phyloP scores from a whole-genome alignment of 805 yeast species.

The Yarrowia sp. region DNA sequence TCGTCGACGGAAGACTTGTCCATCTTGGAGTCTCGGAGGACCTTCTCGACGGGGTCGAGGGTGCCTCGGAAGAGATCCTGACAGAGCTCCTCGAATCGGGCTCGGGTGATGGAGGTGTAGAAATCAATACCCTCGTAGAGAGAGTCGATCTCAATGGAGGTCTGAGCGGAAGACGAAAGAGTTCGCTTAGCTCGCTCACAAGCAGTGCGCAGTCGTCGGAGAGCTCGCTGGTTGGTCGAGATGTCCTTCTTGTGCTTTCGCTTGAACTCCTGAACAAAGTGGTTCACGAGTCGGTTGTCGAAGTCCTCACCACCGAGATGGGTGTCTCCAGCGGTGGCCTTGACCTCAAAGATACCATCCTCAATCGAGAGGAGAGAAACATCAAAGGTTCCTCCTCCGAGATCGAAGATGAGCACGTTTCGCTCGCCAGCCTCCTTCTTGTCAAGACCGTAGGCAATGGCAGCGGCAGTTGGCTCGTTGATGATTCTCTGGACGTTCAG shows the following conservation, averaged over 20 bases:
- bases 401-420: constrained; percentile 72
- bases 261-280: constrained; percentile 90
- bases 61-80: constrained; percentile 89
- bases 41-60: constrained; percentile 89
- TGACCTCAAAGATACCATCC: constrained; percentile 94
- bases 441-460: constrained; percentile 92
- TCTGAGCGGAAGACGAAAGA: constrained; percentile 56
- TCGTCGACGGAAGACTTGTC: constrained; percentile 85
- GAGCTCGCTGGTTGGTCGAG: constrained; percentile 55
- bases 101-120: constrained; percentile 76
- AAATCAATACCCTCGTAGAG: constrained; percentile 90
- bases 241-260: constrained; percentile 89
- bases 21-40: constrained; percentile 79
- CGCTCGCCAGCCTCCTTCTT: constrained; percentile 66
- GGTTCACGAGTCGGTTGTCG: constrained; percentile 91
- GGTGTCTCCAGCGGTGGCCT: constrained; percentile 88
- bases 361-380: constrained; percentile 87
- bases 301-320: constrained; percentile 99
- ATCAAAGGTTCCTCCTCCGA: constrained; percentile 99
- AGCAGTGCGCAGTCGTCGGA: constrained; percentile 96
- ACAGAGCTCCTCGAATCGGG: constrained; percentile 59
- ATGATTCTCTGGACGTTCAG: constrained; percentile 90
- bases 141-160: constrained; percentile 89
- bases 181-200: constrained; percentile 92
- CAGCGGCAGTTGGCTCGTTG: constrained; percentile 98